phyloP scores from a whole-genome alignment of 352 stramenopile genomes.

The Phytophthora hybrid region DNA sequence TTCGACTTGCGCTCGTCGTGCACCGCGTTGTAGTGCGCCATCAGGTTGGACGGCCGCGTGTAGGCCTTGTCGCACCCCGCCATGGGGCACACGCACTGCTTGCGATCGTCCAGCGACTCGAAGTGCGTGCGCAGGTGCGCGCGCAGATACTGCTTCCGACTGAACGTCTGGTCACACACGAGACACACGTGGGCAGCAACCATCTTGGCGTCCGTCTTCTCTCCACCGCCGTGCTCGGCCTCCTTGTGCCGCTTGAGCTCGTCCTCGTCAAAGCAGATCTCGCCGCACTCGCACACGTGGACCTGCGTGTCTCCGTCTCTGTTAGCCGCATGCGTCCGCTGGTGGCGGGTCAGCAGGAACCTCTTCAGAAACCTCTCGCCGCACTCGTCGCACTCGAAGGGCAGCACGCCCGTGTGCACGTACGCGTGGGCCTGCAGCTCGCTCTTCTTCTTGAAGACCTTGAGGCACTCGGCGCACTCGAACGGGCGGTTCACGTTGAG shows the following conservation, averaged over 20 bases:
- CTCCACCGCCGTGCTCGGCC: slow-evolving; percentile 35
- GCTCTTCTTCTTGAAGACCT: slow-evolving; percentile 86
- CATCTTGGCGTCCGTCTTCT: not conserved
- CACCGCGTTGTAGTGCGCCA: slow-evolving; percentile 78
- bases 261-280: slow-evolving; percentile 62
- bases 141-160: slow-evolving; percentile 64
- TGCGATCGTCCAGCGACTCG: slow-evolving; percentile 67
- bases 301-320: slow-evolving; percentile 51
- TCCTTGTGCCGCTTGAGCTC: slow-evolving; percentile 56
- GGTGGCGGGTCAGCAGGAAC: slow-evolving; percentile 64
- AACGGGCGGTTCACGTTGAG: slow-evolving; percentile 65
- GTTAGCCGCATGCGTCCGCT: slow-evolving; percentile 42
- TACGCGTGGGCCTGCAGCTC: slow-evolving; percentile 79
- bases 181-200: slow-evolving; percentile 45
- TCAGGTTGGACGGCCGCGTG: slow-evolving; percentile 78
- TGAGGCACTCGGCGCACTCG: slow-evolving; percentile 64
- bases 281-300: slow-evolving; percentile 62
- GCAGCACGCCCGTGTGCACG: slow-evolving; percentile 77
- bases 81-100: slow-evolving; percentile 69
- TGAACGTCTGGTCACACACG: slow-evolving; percentile 61
- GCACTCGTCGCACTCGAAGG: slow-evolving; percentile 77
- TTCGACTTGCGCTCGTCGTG: slow-evolving; percentile 68
- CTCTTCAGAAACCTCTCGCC: slow-evolving; percentile 67
- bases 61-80: slow-evolving; percentile 67
- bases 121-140: slow-evolving; percentile 71